Conservation (phyloP, 2,329 filamentous ascomycete genomes). For the Cladophialophora exuberans region DNA sequence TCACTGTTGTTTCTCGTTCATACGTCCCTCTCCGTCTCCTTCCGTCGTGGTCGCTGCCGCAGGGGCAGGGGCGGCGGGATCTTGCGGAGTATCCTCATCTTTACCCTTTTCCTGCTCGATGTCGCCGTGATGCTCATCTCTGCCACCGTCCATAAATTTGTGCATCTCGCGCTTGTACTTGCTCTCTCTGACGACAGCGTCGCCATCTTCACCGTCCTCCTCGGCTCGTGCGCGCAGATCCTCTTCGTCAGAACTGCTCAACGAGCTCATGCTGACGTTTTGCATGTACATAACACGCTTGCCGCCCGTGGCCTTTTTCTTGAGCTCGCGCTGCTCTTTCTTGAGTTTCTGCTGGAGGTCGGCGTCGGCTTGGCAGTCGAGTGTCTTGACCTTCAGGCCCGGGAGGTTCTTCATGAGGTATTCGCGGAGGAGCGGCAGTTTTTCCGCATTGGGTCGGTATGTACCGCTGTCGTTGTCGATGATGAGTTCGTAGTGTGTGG, state of each 20-base stretch:
- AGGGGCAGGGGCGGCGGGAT: background rate
- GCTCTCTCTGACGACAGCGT: slow-evolving; percentile 19
- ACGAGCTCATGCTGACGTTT: slow-evolving; percentile 47
- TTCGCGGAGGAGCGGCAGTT: slow-evolving; percentile 70
- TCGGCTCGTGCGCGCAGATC: slow-evolving; percentile 52
- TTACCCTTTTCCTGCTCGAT: slow-evolving; percentile 4
- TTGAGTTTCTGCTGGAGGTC: slow-evolving; percentile 76
- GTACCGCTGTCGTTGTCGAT: slow-evolving; percentile 97
- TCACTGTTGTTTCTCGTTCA: slow-evolving; percentile 1
- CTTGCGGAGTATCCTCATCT: background rate
- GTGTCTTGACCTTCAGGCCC: slow-evolving; percentile 71
- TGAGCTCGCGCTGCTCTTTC: slow-evolving; percentile 70
- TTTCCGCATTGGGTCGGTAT: slow-evolving; percentile 80
- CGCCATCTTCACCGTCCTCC: slow-evolving; percentile 14
- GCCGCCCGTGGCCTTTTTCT: slow-evolving; percentile 61
- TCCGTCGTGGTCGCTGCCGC: no score
- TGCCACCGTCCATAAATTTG: slow-evolving; percentile 27
- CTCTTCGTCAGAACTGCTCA: slow-evolving; percentile 62
- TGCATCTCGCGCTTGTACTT: slow-evolving; percentile 29
- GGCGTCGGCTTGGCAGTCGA: slow-evolving; percentile 74
- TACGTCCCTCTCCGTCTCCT: background rate
- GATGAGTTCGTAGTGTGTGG: slow-evolving; percentile 74
- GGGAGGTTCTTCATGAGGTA: slow-evolving; percentile 77
- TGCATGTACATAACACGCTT: slow-evolving; percentile 60
- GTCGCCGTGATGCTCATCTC: slow-evolving; percentile 24